Conservation (phyloP, 202 grass and related monocot species). For the Saccharum hybrid region DNA sequence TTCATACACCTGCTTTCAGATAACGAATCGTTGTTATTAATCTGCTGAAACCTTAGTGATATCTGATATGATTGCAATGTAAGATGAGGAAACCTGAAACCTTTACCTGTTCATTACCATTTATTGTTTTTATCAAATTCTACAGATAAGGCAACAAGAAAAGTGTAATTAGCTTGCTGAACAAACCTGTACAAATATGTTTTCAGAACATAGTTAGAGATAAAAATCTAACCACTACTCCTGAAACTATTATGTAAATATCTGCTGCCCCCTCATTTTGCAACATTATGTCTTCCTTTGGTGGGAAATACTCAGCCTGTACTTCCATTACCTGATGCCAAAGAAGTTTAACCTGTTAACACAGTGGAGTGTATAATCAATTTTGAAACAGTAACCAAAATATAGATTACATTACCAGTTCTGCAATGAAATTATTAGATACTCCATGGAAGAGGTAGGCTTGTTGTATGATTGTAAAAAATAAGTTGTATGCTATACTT, state of each 20-base stretch:
- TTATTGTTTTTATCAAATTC: conserved; percentile 53
- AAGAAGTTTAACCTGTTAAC: conserved; percentile 40
- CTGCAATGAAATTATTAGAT: conserved; percentile 63
- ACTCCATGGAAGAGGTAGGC: conserved; percentile 71
- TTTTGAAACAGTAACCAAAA: neutral
- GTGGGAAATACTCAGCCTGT: conserved; percentile 71
- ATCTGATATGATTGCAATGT: neutral
- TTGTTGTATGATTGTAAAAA: conserved; percentile 54
- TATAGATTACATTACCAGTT: conserved; percentile 53
- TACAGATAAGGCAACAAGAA: conserved; percentile 33
- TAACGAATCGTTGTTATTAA: conserved; percentile 37
- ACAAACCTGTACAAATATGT: conserved; percentile 23
- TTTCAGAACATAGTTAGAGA: conserved; percentile 26
- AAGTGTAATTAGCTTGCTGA: conserved; percentile 31
- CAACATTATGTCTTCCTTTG: conserved; percentile 70
- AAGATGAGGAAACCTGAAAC: conserved; percentile 15
- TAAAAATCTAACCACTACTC: conserved; percentile 67
- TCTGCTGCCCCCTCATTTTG: conserved; percentile 65
- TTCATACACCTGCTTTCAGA: conserved; percentile 55
- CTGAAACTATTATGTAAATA: conserved; percentile 69
- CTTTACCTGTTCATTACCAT: conserved; percentile 63
- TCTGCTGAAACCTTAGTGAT: conserved; percentile 9
- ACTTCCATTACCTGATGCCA: conserved; percentile 66
- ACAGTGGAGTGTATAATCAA: neutral
- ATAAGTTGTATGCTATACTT: conserved; percentile 67